Base-by-base conservation (phyloP, 495 filamentous ascomycete genomes). In the Tuber aestivum region DNA sequence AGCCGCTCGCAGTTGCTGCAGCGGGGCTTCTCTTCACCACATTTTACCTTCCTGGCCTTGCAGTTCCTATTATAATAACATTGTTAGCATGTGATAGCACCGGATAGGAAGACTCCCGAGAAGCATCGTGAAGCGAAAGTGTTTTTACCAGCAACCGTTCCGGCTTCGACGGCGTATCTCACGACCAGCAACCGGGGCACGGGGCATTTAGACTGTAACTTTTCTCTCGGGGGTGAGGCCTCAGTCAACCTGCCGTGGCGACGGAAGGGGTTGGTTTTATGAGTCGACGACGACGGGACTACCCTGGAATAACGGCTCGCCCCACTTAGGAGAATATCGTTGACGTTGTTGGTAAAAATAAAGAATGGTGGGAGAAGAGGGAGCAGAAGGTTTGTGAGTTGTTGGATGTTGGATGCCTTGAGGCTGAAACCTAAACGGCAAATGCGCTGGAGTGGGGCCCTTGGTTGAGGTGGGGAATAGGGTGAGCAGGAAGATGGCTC, bases 31-130 rank as follows among this genome's bases (percentile, higher is more conserved):
- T 92, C 91, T 83, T 96, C 93, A 32, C 91, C 93, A 83, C 93
- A 95, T 86, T 97, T 95, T 77, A 95, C 90, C 83, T 95, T 97
- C 72, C 92, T 88, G 73, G 90, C 88, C 84, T 96, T 96, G 85
- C 93, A 96, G 35, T 91, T 91, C 91, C 92, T 94, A 71, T 71
- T 74, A 42, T 70, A 68, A 79, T 77, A 65, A 76, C 61, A 70
- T 72, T 38, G 71, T 78, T 74, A 75, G 35, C 56, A 82, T 74
- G 72, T 44, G 70, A 65, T 65, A 5, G 48, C 69, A 73, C n/a
- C 41, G 72, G 37, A 79, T 56, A 20, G n/a, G 41, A 14, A 69
- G 73, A 69, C 72, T 68, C 38, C 41, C 50, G 27, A 32, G 70
- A 72, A 77, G 14, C 10, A 45, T 44, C 32, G 72, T 48, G 56